phyloP scores from a whole-genome alignment of 768 basidiomycete species.

The Suillus paluster region DNA sequence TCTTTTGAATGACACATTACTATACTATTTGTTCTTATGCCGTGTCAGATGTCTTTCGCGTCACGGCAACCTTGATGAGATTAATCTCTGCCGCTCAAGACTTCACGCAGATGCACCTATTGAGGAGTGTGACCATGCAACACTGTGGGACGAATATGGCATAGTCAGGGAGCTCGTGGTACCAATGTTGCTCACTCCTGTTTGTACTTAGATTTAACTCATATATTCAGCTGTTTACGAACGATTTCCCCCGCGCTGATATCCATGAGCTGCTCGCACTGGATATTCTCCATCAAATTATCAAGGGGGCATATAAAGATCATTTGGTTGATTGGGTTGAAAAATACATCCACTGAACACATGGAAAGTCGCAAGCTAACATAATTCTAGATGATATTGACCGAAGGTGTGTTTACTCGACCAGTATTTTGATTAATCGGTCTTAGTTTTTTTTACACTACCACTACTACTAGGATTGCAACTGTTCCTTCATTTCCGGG shows the following conservation, averaged over 20 bases:
- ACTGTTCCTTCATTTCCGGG: too few species aligned
- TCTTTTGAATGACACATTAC: slow-evolving; percentile 1
- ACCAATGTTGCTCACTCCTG: not conserved
- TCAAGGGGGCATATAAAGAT: slow-evolving; percentile 18
- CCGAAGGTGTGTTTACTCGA: not conserved
- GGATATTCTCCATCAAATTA: slow-evolving; percentile 37
- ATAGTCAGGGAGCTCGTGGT: slow-evolving; percentile 39
- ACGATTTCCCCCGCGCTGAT: slow-evolving; percentile 16
- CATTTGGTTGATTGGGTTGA: slow-evolving; percentile 18
- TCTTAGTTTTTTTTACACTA: too few species aligned
- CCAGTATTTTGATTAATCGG: slow-evolving; percentile 25
- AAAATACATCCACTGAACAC: slow-evolving; percentile 3
- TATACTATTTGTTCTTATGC: slow-evolving; percentile 11
- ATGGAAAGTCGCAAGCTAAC: slow-evolving; percentile 6
- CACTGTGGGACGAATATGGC: slow-evolving; percentile 41
- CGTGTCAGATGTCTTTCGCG: slow-evolving; percentile 28
- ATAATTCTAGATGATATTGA: slow-evolving; percentile 2
- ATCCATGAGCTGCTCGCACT: slow-evolving; percentile 42
- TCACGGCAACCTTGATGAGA: slow-evolving; percentile 28
- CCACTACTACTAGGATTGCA: too few species aligned
- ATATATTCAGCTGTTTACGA: slow-evolving; percentile 7
- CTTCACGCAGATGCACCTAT: slow-evolving; percentile 30
- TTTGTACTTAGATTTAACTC: slow-evolving; percentile 4
- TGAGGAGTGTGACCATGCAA: slow-evolving; percentile 26
- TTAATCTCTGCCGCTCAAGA: slow-evolving; percentile 20